phyloP scores from a whole-genome alignment of 768 basidiomycete species.

The Lactifluus hygrophoroides region DNA sequence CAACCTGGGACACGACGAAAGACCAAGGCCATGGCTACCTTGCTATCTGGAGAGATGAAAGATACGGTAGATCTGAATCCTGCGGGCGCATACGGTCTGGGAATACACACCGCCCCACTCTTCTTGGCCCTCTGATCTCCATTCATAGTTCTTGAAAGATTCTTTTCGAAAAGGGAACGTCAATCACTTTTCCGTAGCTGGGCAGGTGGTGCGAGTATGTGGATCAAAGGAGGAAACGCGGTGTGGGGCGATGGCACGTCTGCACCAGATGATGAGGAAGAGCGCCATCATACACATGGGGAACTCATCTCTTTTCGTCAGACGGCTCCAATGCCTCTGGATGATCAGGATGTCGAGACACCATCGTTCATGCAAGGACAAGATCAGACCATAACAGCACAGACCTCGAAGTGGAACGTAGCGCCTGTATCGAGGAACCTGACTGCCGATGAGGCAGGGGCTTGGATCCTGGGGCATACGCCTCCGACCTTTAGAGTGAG shows the following conservation, averaged over 20 bases:
- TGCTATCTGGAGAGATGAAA: slow-evolving; percentile 93
- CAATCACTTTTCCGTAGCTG: slow-evolving; percentile 87
- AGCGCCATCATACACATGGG: slow-evolving; percentile 59
- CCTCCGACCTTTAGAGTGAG: slow-evolving; percentile 71
- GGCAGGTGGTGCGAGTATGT: slow-evolving; percentile 91
- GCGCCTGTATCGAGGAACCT: slow-evolving; percentile 43
- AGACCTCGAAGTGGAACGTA: not conserved
- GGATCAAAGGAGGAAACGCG: slow-evolving; percentile 84
- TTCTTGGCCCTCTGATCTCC: not conserved
- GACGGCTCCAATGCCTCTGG: not conserved
- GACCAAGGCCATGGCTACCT: slow-evolving; percentile 93
- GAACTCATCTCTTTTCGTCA: slow-evolving; percentile 74
- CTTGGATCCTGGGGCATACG: slow-evolving; percentile 79
- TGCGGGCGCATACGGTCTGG: slow-evolving; percentile 66
- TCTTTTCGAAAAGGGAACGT: slow-evolving; percentile 87
- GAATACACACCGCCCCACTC: not conserved
- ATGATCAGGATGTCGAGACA: slow-evolving; percentile 19
- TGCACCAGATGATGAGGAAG: slow-evolving; percentile 71
- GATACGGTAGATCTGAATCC: slow-evolving; percentile 84
- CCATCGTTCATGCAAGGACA: slow-evolving; percentile 8
- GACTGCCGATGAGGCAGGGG: slow-evolving; percentile 64
- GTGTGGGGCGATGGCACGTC: slow-evolving; percentile 72
- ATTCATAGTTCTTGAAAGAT: slow-evolving; percentile 61
- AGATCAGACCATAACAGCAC: not conserved
- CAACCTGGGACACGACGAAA: slow-evolving; percentile 24